Evolutionary conservation across 805 yeast species (phyloP), one percentile per base, ranked within the genome.

Genomic region (Phaffomyces antillensis): DNA sequence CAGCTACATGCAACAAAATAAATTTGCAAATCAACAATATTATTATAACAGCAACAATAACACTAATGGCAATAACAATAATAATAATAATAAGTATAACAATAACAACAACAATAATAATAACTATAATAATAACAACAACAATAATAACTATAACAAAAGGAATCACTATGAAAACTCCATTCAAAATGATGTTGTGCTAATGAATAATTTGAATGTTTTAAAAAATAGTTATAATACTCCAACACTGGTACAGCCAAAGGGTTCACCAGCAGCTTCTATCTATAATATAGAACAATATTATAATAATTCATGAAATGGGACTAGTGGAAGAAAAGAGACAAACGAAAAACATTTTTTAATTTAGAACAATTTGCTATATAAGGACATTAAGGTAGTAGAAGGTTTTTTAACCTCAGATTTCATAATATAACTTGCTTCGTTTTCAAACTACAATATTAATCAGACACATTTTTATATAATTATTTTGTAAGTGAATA

Each of bases 31-130:
- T 5, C 30, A 28, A 9, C 30, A 28, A 28, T 28, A 11, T 11
- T 26, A 26, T 26, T 28, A 28, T 13, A 28, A 28, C 30, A 28
- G 11, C 13, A 28, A 28, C 11, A 20, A 20, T 20, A 20, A 20
- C 23, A 20, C 5, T 20, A 20, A 20, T 20, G 23, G 23, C 23
- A 28, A 28, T 28, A 28, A 28, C 15, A 28, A 28, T 8, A 28
- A 28, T 8, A 28, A 28, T 28, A 28, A 28, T 28, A 28, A 28
- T 28, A 23, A 11, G 2, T 5, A 24, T 8, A 28, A 28, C 7
- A 28, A 28, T 6, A 28, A 6, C 20, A 26, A 45, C 36, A 48
- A 45, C 39, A 43, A 20, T 39, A 42, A 41, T 13, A 43, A 41
- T 36, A 42, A 44, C 31, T 16, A 37, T 26, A 18, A 39, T 17